Conservation (phyloP, 1,139 yeast genomes). For the Saccharomyces uvarum region DNA sequence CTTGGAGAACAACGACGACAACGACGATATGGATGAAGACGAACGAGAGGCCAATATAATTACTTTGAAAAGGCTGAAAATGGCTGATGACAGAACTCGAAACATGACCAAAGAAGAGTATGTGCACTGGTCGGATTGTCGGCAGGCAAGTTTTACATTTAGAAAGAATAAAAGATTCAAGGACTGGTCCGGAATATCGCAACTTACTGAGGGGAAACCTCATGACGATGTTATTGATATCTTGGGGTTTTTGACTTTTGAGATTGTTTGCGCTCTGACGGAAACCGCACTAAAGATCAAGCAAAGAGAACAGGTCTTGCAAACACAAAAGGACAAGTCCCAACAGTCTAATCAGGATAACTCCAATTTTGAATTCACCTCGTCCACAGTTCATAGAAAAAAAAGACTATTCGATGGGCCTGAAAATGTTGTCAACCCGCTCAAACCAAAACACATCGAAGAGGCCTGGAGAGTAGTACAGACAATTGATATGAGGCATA, state of each 20-base stretch:
- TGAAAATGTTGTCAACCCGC: slow-evolving; percentile 76
- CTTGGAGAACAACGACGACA: slow-evolving; percentile 69
- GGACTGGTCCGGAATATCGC: slow-evolving; percentile 91
- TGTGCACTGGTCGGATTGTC: slow-evolving; percentile 97
- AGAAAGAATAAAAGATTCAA: slow-evolving; percentile 85
- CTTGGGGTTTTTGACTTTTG: slow-evolving; percentile 89
- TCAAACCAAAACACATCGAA: slow-evolving; percentile 73
- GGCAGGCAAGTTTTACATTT: slow-evolving; percentile 95
- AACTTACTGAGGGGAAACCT: slow-evolving; percentile 81
- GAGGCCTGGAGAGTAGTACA: slow-evolving; percentile 91
- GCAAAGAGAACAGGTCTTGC: slow-evolving; percentile 50
- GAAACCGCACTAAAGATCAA: slow-evolving; percentile 85
- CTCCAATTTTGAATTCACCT: slow-evolving; percentile 21
- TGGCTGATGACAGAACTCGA: slow-evolving; percentile 88
- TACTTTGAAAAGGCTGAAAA: slow-evolving; percentile 75
- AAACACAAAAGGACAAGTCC: slow-evolving; percentile 29
- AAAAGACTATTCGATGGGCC: slow-evolving; percentile 84
- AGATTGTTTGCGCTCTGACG: slow-evolving; percentile 88
- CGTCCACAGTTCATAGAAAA: slow-evolving; percentile 36
- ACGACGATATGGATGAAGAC: slow-evolving; percentile 63
- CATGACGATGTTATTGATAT: slow-evolving; percentile 96
- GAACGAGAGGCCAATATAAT: slow-evolving; percentile 87
- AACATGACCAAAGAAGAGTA: slow-evolving; percentile 95
- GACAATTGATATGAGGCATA: slow-evolving; percentile 49
- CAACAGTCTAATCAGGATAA: slow-evolving; percentile 18